phyloP scores from a whole-genome alignment of 169 alveolate genomes.

The Cryptosporidium viatorum region DNA sequence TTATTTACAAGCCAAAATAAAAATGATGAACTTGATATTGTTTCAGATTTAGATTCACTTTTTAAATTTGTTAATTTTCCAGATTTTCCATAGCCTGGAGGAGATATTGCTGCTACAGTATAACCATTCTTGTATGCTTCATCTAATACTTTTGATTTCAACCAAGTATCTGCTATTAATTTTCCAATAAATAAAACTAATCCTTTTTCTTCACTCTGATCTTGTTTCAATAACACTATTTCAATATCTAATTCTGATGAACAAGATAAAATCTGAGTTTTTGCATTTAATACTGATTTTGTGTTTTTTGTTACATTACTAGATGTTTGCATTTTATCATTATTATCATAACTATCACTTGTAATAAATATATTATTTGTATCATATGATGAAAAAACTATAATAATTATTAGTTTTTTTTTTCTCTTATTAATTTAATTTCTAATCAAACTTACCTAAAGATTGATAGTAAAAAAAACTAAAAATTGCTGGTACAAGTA shows the following conservation, averaged over 20 bases:
- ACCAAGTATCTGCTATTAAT: constrained; percentile 38
- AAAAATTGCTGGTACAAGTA: constrained; percentile 13
- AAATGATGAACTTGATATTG: constrained; percentile 42
- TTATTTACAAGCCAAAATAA: constrained; percentile 36
- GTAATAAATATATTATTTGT: constrained; percentile 17
- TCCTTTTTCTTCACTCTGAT: constrained; percentile 44
- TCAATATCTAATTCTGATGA: constrained; percentile 63
- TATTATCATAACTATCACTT: neutral
- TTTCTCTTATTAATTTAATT: neutral
- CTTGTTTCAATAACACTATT: constrained; percentile 31
- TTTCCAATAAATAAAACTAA: constrained; percentile 67
- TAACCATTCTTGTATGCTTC: constrained; percentile 38
- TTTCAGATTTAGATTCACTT: neutral
- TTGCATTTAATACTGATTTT: neutral
- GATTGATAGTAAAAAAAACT: constrained; percentile 23
- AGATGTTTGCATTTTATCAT: neutral
- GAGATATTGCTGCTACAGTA: constrained; percentile 33
- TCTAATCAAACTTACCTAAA: constrained; percentile 40
- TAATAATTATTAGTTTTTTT: neutral
- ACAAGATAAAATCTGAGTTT: constrained; percentile 53
- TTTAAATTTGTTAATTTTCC: neutral
- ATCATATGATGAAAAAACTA: constrained; percentile 3
- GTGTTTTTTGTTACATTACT: neutral
- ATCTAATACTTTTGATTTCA: constrained; percentile 28
- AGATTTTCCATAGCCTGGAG: constrained; percentile 70